Evolutionary conservation across 352 stramenopile genomes (phyloP), one percentile per base, ranked within the genome.

Genomic region (Chrysophaeum taylorii): DNA sequence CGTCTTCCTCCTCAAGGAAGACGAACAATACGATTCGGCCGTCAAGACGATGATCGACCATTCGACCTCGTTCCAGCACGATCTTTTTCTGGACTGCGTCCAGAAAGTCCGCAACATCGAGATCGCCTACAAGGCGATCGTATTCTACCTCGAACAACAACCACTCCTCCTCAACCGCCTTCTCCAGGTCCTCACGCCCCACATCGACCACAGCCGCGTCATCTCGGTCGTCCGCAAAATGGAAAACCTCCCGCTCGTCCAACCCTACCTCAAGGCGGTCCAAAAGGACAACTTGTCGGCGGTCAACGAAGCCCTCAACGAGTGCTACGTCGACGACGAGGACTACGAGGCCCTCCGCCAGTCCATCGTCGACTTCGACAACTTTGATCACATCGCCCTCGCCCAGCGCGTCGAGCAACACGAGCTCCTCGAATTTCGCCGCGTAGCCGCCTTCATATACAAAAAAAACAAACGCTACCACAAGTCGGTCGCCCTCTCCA

Each of bases 21-120:
- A 98, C 77, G 96, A 95, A 43, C 94, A 99, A 81, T 97, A 95
- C 74, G 96, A 99, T 82, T 97, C 92, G 76, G 94, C 94, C 68
- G 92, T 99, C 33, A 96, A 96, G 79, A 96, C 94, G 23, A 99
- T 99, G 95, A 96, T 99, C 52, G 95, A 99, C 73, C 94, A 98
- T 80, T 81, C 82, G 23, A 85, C 93, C 62, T 90, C 93, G 23
- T 99, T 97, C 78, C 88, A 95, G 33, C 94, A 98, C 79, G 95
- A 99, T 64, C 80, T 98, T 27, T 99, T 99, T 87, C 82, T 99
- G 63, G 95, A 99, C 74, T 96, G 92, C 75, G 96, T 99, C 75
- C 87, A 96, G 70, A 99, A 98, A 85, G 95, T 99, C 43, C 91
- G 94, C 73, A 99, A 99, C 84, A 89, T 96, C 73, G 95, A 99